Conservation (phyloP, 805 yeast species). For the Blastobotrys peoriensis region DNA sequence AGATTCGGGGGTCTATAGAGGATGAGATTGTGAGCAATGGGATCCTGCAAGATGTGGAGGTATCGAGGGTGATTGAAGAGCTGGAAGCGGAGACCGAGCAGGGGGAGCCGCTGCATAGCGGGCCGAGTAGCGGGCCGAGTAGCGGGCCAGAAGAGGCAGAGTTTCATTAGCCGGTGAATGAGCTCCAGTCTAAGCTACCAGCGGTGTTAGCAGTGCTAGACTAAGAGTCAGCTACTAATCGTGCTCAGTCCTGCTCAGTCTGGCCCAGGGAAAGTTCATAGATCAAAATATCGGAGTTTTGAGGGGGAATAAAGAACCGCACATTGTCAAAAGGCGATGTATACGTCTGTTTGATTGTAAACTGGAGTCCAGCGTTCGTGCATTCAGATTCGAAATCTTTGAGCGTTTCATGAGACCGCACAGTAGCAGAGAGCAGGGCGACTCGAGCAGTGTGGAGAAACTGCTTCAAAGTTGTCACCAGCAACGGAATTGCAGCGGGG, state of each 20-base stretch:
- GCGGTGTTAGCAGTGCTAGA: too few relatives aligned
- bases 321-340: conserved; percentile 8
- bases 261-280: too few relatives aligned
- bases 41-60: conserved; percentile 1
- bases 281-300: conserved; percentile 17
- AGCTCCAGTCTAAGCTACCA: too few relatives aligned
- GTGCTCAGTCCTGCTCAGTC: too few relatives aligned
- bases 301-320: conserved; percentile 17
- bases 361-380: conserved; percentile 15
- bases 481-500: conserved; percentile 45
- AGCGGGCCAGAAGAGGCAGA: too few relatives aligned
- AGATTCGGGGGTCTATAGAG: neutral
- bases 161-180: too few relatives aligned
- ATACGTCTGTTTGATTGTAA: conserved; percentile 10
- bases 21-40: neutral
- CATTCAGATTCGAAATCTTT: conserved; percentile 38
- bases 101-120: too few relatives aligned
- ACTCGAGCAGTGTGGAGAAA: conserved; percentile 17
- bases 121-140: too few relatives aligned
- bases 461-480: conserved; percentile 43
- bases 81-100: too few relatives aligned
- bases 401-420: conserved; percentile 54
- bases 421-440: conserved; percentile 62
- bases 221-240: too few relatives aligned
- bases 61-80: neutral